These are phyloP conservation scores for Colletotrichum trifolii DNA, from an alignment of 2,329 filamentous ascomycete genomes.

Conservation along the genomic window DNA sequence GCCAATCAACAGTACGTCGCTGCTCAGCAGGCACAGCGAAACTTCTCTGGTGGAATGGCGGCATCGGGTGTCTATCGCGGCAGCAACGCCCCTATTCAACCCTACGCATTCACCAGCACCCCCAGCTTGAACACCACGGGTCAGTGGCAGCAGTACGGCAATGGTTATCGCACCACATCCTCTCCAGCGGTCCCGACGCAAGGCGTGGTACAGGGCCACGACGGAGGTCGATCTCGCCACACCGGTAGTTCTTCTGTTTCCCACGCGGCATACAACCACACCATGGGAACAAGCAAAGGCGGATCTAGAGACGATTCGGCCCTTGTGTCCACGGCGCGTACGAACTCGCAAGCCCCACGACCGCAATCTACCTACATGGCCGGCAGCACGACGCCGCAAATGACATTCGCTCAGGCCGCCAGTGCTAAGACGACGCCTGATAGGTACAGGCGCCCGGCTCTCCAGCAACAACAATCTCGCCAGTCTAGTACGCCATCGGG, in stretches of 20 bases:
- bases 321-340: constrained; percentile 53
- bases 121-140: constrained; percentile 69
- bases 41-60: constrained; percentile 60
- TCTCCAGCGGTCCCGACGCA: constrained; percentile 56
- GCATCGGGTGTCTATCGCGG: constrained; percentile 65
- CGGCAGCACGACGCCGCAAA: constrained; percentile 52
- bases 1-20: constrained; percentile 61
- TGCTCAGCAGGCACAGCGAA: constrained; percentile 57
- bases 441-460: constrained; percentile 78
- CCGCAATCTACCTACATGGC: constrained; percentile 57
- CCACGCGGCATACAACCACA: constrained; percentile 52
- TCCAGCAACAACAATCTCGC: constrained; percentile 52
- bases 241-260: constrained; percentile 51
- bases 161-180: constrained; percentile 59
- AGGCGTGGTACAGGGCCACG: constrained; percentile 47
- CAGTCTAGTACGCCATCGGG: constrained; percentile 57
- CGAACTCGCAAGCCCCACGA: constrained; percentile 51
- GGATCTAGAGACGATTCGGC: constrained; percentile 66
- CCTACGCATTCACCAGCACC: constrained; percentile 81
- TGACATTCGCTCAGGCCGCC: constrained; percentile 67
- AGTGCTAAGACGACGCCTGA: constrained; percentile 79
- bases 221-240: constrained; percentile 44
- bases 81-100: constrained; percentile 72
- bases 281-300: constrained; percentile 48
- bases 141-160: constrained; percentile 63